Base-by-base conservation (phyloP, 164 flowering plant genomes). In the Vitis vinifera region DNA sequence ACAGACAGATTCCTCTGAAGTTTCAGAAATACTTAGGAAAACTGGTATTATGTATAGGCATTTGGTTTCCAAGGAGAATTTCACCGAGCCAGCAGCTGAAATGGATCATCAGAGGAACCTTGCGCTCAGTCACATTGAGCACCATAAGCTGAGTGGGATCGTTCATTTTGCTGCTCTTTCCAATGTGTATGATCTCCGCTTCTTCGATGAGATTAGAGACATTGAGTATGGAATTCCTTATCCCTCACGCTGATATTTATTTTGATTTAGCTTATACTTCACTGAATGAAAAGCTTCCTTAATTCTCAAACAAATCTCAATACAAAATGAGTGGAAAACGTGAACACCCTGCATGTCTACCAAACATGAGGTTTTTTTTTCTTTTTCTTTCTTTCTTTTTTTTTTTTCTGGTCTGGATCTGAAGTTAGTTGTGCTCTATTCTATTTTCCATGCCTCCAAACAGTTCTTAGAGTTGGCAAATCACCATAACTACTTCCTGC, bases 21-120 rank as follows among this genome's bases (percentile, higher is more conserved):
- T 86, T 11, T 78, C 89, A 1, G 88, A 86, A 63, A 77, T 86
- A 1, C 68, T 93, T 9, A 85, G 95, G 75, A 88, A 80, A 61
- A 96, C 91, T 6, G 94, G 91, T 10, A 70, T 93, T 29, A 91
- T 96, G 99, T 93, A 91, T 55, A 80, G 97, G 76, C 98, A 93
- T 82, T 78, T 93, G 84, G 97, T 93, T 16, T 86, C 75, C 69
- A 82, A 77, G 73, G 88, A 93, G 81, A 92, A 90, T 65, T 88
- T 88, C 68, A 86, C 91, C 0, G 87, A 87, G 55, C 9, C 75
- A 0, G 82, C 67, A 60, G 84, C 81, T 0, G 93, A 87, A 71
- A 68, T 83, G 78, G 91, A 88, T 75, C 85, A 88, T 68, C 97
- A 88, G 77, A 82, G 94, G 63, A 96, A 90, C 31, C 52, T 88